Evolutionary conservation across 2,329 filamentous ascomycete species (phyloP), one percentile per base, ranked within the genome.

Genomic region (Ramularia endophylla): DNA sequence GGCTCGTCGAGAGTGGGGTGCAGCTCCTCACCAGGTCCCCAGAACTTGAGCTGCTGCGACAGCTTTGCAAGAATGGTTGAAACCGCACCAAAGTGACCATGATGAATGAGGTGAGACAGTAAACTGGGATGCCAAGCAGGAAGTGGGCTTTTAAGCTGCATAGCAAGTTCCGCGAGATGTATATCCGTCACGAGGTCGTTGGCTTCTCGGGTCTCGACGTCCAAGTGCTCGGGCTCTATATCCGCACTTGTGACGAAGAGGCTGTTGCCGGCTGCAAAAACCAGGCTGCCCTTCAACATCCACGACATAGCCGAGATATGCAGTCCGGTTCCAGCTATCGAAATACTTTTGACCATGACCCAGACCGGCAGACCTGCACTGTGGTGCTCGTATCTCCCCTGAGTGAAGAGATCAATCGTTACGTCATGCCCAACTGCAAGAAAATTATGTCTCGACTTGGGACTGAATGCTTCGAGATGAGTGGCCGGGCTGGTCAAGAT

Each of bases 81-180:
- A 2, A 92, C 87, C 5, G 87, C 63, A 3, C 65, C 61, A 25
- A 75, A 74, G 59, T 94, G 94, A 1, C 89, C 90, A 15, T 81
- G 77, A 18, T 95, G 70, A 27, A 94, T 87, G 54, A 85, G 90
- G 61, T 95, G 86, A 38, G 85, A 84, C 18, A 97, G 66, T 44
- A 95, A 86, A 56, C 94, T 87, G 0, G 92, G 92, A 56, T 98
- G 90, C 55, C 94, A 98, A 2, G 94, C 74, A 0, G 92, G 87
- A 5, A 97, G 69, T 2, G 89, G 85, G 0, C 87, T 86, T 57
- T 95, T 97, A 36, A 97, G 72, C 46, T 38, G 37, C 4, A 33
- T 12, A 12, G 53, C 35, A 3, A 59, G 27, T 7, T 35, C 25
- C 4, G 41, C 28, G 28, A 60, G 8, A 8, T 13, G 28, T 5